Evolutionary conservation across 2,329 filamentous ascomycete species (phyloP), one percentile per base, ranked within the genome.

Genomic region (Cytospora leucostoma): DNA sequence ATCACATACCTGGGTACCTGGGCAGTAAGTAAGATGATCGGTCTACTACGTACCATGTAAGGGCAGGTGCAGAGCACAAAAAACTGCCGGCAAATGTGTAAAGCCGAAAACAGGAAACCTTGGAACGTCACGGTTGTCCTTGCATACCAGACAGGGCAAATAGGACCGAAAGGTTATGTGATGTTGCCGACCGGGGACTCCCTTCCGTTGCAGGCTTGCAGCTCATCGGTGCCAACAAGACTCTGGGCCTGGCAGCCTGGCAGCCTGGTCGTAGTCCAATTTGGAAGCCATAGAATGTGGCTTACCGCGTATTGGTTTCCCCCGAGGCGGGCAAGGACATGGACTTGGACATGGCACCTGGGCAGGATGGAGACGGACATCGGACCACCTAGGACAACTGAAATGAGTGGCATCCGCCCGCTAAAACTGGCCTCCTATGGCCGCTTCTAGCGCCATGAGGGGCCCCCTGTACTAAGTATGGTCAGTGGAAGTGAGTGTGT

Each of bases 81-180:
- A 21, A 47, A 32, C 10, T 50, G 55, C 55, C 56, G 44, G 32
- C 15, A 32, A 34, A 27, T 59, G 47, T 21, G 56, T 51, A 19
- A 33, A 44, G 35, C 17, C 44, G 44, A 47, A 47, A 47, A 47
- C 44, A n/a, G 44, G 44, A 47, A 47, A 21, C 21, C n/a, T 19
- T 19, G 44, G 21, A 47, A 21, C 21, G 44, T 19, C 44, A 47
- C 44, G n/a, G 38, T 33, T 7, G 51, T 55, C 38, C 37, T 32
- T 57, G 51, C 59, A 62, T 62, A 53, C 59, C 59, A 62, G 56
- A 38, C 59, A 53, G 19, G 49, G 60, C 37, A 53, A 56, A 49
- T 52, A 62, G 60, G 60, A 32, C 60, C 60, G 60, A 62, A 52
- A 37, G 19, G 33, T 21, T 47, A 59, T 37, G n/a, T 58, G 27